Percentiles rank a stretch among this genome's conserved stretches.
Evolutionary conservation across 2,329 filamentous ascomycete genomes (phyloP).

Genomic region (Camptophora hylomeconis): DNA sequence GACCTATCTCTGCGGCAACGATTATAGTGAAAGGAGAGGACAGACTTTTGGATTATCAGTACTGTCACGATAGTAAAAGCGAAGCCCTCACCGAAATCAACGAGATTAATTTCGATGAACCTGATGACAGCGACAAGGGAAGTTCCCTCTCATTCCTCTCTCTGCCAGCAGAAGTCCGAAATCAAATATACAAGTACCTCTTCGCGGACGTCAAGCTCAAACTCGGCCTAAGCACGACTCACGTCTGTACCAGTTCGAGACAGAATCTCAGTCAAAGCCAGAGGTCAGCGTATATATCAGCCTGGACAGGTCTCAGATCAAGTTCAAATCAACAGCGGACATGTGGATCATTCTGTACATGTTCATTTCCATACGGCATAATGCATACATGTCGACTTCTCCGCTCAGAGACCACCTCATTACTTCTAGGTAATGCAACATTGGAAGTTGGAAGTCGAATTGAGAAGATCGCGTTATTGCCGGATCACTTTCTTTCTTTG

Average conservation of each 20-base stretch:
- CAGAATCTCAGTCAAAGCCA: no score
- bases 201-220: conserved; percentile 6
- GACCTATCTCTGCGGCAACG: no score
- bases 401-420: conserved; percentile 5
- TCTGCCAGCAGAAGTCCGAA: conserved; percentile 7
- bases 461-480: conserved; percentile 3
- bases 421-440: conserved; percentile 8
- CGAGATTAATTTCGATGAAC: no score
- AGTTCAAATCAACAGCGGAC: no score
- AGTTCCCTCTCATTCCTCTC: conserved; percentile 6
- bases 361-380: conserved; percentile 6
- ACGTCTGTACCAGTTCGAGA: no score
- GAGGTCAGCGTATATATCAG: no score
- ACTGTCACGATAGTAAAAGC: no score
- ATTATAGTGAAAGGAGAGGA: no score
- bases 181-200: conserved; percentile 7
- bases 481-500: conserved; percentile 2
- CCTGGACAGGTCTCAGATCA: no score
- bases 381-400: conserved; percentile 6
- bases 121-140: no score
- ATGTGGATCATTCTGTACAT: conserved; percentile 8
- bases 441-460: conserved; percentile 5
- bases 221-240: conserved; percentile 1
- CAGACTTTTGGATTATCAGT: no score
- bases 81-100: no score